Conservation (phyloP, 129 eudicot species). For the Escallonia herrerae region DNA sequence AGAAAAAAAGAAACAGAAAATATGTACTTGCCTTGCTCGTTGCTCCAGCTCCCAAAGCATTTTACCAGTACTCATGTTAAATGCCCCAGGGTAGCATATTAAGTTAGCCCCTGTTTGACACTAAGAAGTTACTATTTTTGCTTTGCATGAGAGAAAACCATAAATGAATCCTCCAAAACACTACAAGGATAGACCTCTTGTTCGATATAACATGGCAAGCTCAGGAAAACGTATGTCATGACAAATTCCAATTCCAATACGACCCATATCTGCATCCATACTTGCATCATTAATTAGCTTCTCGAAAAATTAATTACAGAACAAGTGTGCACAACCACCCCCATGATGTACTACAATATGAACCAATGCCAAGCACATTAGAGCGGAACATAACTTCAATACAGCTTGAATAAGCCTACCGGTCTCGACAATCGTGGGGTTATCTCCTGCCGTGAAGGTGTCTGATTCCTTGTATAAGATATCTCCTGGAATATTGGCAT, state of each 20-base stretch:
- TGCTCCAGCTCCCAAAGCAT: conserved; percentile 28
- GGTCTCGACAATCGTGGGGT: conserved; percentile 30
- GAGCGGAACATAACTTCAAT: too few species aligned
- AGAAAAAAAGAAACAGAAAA: background rate
- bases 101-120: conserved; percentile 20
- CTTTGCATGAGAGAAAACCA: background rate
- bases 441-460: conserved; percentile 25
- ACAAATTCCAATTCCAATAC: conserved; percentile 41
- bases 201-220: conserved; percentile 25
- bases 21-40: conserved; percentile 28
- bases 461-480: conserved; percentile 38
- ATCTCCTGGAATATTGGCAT: conserved; percentile 31
- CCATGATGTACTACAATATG: too few species aligned
- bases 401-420: conserved; percentile 9
- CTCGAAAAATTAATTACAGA: too few species aligned
- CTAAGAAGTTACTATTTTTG: background rate
- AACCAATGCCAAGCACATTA: too few species aligned
- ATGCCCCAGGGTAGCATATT: conserved; percentile 42
- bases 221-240: conserved; percentile 33
- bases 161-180: background rate
- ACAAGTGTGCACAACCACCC: too few species aligned
- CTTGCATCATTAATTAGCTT: background rate
- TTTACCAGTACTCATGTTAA: conserved; percentile 34
- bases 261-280: conserved; percentile 26
- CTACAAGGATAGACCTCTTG: conserved; percentile 13